Evolutionary conservation across 2,329 filamentous ascomycete species (phyloP).

Genomic region (Monosporascus cannonballus): DNA sequence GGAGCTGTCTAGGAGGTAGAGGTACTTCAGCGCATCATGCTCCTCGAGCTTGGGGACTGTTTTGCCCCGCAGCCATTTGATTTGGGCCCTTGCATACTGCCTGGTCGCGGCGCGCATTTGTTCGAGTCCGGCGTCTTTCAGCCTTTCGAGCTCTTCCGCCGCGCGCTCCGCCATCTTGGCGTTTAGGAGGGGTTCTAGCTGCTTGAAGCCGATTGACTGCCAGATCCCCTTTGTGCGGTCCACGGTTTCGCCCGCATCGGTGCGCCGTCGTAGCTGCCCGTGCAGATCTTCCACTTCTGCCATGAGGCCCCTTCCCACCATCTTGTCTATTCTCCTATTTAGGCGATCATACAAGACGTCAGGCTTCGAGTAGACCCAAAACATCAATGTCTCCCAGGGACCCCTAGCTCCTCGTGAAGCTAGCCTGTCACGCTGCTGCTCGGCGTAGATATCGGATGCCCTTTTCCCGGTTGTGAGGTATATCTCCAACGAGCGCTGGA

Average conservation of each 20-base stretch:
- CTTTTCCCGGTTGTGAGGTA: constrained; percentile 74
- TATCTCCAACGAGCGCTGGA: constrained; percentile 83
- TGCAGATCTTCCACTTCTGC: constrained; percentile 43
- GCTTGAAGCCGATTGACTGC: constrained; percentile 95
- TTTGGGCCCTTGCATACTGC: constrained; percentile 80
- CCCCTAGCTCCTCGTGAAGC: constrained; percentile 7
- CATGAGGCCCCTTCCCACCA: constrained; percentile 57
- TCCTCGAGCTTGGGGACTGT: constrained; percentile 63
- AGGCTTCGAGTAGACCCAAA: constrained; percentile 80
- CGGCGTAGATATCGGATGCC: constrained; percentile 81
- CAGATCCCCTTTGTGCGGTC: constrained; percentile 83
- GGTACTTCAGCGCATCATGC: constrained; percentile 43
- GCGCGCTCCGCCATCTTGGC: constrained; percentile 31
- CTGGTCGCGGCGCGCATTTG: constrained; percentile 76
- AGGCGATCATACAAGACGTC: constrained; percentile 64
- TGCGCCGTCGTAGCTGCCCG: constrained; percentile 28
- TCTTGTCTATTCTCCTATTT: constrained; percentile 73
- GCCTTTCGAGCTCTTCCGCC: constrained; percentile 39
- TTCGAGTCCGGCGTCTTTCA: constrained; percentile 59
- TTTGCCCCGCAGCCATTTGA: constrained; percentile 82
- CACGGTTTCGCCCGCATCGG: constrained; percentile 43
- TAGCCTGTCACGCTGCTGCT: constrained; percentile 53
- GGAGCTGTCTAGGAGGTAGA: constrained; percentile 80
- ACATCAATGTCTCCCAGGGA: constrained; percentile 58
- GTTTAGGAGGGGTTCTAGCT: constrained; percentile 68